phyloP scores from a whole-genome alignment of 148 eudicot species.

The Silene latifolia region DNA sequence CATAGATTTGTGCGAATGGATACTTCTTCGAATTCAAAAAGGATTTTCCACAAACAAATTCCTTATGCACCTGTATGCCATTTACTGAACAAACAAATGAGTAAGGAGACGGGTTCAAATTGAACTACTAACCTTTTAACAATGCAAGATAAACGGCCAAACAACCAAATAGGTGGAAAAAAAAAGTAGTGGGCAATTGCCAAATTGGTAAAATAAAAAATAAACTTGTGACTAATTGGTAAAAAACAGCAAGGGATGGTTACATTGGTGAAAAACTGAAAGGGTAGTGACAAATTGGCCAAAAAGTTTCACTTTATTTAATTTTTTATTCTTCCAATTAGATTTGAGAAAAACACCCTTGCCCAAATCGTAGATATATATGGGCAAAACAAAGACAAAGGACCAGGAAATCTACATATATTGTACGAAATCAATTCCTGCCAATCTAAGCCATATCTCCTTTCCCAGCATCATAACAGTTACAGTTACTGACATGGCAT shows the following conservation, averaged over 20 bases:
- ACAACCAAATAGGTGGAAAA: background rate
- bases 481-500: background rate
- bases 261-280: background rate
- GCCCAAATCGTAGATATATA: background rate
- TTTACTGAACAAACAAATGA: conserved; percentile 40
- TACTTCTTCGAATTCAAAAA: conserved; percentile 43
- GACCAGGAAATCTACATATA: background rate
- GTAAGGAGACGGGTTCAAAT: background rate
- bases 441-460: background rate
- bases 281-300: background rate
- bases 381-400: conserved; percentile 1
- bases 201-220: background rate
- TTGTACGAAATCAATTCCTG: background rate
- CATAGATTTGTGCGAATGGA: conserved; percentile 70
- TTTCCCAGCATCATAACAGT: background rate
- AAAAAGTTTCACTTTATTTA: too few relatives aligned
- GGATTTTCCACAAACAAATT: conserved; percentile 43
- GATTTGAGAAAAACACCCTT: background rate
- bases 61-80: conserved; percentile 48
- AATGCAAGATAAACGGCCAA: background rate
- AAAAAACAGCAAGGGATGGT: background rate
- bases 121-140: background rate
- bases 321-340: background rate
- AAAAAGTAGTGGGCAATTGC: background rate
- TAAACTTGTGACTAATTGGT: too few relatives aligned